These are phyloP conservation scores for Tricholomella constricta DNA, from an alignment of 768 basidiomycete species.

Conservation along the genomic window DNA sequence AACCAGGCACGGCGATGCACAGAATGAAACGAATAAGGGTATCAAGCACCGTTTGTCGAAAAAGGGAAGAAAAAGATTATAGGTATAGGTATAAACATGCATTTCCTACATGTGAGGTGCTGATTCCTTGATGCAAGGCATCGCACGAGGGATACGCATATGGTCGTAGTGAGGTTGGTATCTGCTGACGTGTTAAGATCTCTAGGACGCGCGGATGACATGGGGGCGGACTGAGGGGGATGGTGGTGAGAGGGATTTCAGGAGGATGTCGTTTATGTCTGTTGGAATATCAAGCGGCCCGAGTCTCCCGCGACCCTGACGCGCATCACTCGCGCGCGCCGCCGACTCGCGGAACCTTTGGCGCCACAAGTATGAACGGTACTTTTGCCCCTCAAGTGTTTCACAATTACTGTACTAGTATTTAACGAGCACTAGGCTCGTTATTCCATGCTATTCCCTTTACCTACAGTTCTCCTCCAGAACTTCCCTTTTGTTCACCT, in stretches of 20 bases:
- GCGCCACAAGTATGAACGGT: too few relatives aligned
- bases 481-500: too few relatives aligned
- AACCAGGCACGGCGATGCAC: too few relatives aligned
- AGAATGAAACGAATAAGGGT: neutral
- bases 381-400: too few relatives aligned
- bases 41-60: neutral
- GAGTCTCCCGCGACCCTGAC: too few relatives aligned
- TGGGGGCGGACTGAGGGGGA: neutral
- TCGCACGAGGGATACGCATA: conserved; percentile 1
- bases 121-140: neutral
- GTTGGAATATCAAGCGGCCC: too few relatives aligned
- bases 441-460: too few relatives aligned
- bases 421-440: too few relatives aligned
- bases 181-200: neutral
- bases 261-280: neutral
- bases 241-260: neutral
- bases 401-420: too few relatives aligned
- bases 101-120: neutral
- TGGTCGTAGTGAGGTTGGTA: neutral
- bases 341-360: too few relatives aligned
- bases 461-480: too few relatives aligned
- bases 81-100: neutral
- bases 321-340: too few relatives aligned
- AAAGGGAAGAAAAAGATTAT: neutral
- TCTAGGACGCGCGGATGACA: neutral